These are phyloP conservation scores for Lentinus brumalis DNA, from an alignment of 768 basidiomycete species.

Conservation along the genomic window DNA sequence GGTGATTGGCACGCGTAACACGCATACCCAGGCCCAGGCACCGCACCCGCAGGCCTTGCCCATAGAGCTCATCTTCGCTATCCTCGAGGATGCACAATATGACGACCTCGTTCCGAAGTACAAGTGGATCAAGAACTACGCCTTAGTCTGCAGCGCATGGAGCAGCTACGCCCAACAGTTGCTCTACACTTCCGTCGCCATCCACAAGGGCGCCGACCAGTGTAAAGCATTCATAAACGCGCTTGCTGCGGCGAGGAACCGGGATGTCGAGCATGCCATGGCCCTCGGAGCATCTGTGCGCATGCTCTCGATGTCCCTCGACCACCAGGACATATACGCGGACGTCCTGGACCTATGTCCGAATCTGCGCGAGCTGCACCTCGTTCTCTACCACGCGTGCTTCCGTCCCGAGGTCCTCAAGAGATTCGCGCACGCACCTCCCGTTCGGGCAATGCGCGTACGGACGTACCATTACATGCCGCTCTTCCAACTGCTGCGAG, in stretches of 20 bases:
- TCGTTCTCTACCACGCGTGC: neutral
- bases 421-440: slow-evolving; percentile 3
- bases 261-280: neutral
- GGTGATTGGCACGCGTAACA: too few relatives aligned
- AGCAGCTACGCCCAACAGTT: slow-evolving; percentile 3
- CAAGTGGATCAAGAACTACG: slow-evolving; percentile 8
- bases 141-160: slow-evolving; percentile 9
- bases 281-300: neutral
- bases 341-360: slow-evolving; percentile 6
- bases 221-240: slow-evolving; percentile 3
- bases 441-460: slow-evolving; percentile 8
- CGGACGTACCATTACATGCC: slow-evolving; percentile 11
- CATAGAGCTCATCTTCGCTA: neutral
- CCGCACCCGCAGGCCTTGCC: neutral
- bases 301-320: neutral
- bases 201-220: slow-evolving; percentile 1
- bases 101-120: slow-evolving; percentile 8
- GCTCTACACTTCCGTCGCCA: slow-evolving; percentile 7
- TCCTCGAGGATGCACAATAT: slow-evolving; percentile 9
- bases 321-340: slow-evolving; percentile 6
- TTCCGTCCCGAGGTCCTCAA: slow-evolving; percentile 5
- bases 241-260: neutral
- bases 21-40: neutral
- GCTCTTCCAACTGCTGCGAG: slow-evolving; percentile 13
- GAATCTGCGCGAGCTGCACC: slow-evolving; percentile 5